Evolutionary conservation across 441 rosid species (phyloP).

Genomic region (Jatropha podagrica): DNA sequence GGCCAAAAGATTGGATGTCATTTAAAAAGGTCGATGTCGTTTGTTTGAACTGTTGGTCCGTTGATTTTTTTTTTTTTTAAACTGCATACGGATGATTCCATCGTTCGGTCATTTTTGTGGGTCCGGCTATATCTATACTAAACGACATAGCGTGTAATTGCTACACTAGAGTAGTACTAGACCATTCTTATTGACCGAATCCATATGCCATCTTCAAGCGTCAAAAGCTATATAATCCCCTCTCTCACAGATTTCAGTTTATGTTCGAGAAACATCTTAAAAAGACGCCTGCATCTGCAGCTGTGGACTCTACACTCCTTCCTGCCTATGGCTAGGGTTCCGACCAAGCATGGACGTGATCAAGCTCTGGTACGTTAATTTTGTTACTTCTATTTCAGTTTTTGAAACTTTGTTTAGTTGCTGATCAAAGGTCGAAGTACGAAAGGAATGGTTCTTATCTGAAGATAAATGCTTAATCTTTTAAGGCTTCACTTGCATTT

Average conservation of each 20-base stretch:
- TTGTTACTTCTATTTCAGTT: background rate
- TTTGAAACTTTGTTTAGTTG: background rate
- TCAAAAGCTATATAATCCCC: background rate
- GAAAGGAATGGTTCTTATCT: background rate
- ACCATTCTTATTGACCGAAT: too few species aligned
- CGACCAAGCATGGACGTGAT: constrained; percentile 67
- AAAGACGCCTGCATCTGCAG: background rate
- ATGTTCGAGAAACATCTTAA: constrained; percentile 30
- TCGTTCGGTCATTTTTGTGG: too few species aligned
- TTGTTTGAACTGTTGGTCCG: too few species aligned
- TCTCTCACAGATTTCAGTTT: background rate
- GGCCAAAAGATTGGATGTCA: too few species aligned
- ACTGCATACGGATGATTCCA: too few species aligned
- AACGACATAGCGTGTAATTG: too few species aligned
- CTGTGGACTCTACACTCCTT: background rate
- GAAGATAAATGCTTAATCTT: background rate
- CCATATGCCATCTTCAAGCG: background rate
- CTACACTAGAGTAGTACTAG: too few species aligned
- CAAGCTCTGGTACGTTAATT: constrained; percentile 50
- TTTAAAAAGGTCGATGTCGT: too few species aligned
- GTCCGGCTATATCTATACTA: too few species aligned
- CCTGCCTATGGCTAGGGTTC: constrained; percentile 36
- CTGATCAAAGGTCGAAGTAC: background rate
- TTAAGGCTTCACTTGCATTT: background rate
- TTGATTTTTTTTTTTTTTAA: too few species aligned